Conservation (phyloP, 768 basidiomycete genomes). For the Ramaria sp. region DNA sequence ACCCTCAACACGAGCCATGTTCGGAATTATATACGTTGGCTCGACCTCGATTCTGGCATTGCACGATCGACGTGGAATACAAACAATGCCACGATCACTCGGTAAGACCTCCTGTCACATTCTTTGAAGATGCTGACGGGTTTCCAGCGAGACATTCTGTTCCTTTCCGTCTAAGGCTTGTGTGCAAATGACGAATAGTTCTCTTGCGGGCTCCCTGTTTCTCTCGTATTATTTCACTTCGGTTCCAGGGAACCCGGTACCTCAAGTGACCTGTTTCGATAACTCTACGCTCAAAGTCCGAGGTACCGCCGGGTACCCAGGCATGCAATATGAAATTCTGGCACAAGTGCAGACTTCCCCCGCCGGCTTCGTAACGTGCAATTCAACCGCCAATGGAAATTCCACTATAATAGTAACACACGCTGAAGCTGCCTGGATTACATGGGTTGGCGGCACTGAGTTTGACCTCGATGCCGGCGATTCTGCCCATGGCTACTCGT, state of each 20-base stretch:
- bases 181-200: constrained; percentile 40
- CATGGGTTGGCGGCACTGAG: constrained; percentile 67
- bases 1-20: constrained; percentile 29
- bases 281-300: constrained; percentile 44
- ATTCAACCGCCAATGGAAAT: constrained; percentile 15
- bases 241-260: constrained; percentile 39
- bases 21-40: constrained; percentile 47
- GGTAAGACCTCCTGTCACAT: constrained; percentile 26
- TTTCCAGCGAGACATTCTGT: constrained; percentile 45
- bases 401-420: constrained; percentile 33
- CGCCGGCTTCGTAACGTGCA: constrained; percentile 24
- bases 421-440: constrained; percentile 47
- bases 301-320: constrained; percentile 35
- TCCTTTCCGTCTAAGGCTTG: constrained; percentile 55
- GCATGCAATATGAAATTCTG: constrained; percentile 64
- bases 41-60: constrained; percentile 56
- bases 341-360: constrained; percentile 31
- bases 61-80: constrained; percentile 53
- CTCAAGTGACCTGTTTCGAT: constrained; percentile 52
- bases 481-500: constrained; percentile 43
- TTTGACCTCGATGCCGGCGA: constrained; percentile 55
- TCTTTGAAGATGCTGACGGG: neutral
- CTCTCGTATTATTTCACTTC: constrained; percentile 30
- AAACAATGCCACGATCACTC: constrained; percentile 30
- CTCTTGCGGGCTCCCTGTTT: neutral